These are phyloP conservation scores for Vigna reflexopilosa DNA, from an alignment of 306 rosid species.

Conservation along the genomic window DNA sequence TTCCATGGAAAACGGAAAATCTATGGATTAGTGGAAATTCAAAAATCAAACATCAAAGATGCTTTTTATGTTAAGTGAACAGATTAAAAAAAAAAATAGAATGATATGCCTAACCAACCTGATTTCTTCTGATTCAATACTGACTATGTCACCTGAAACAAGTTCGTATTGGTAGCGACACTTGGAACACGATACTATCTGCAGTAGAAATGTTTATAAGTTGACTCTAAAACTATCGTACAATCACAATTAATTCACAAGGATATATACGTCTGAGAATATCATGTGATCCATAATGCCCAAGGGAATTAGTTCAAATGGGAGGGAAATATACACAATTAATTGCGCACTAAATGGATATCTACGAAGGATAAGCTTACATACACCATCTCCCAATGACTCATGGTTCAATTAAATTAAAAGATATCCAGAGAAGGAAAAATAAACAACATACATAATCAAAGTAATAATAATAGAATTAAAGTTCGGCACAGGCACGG, in stretches of 20 bases:
- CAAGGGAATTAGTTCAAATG: neutral
- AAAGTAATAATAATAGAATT: constrained; percentile 7
- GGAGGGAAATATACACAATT: constrained; percentile 1
- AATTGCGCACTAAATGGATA: constrained; percentile 21
- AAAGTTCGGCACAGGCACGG: neutral
- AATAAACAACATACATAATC: neutral
- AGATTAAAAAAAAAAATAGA: constrained; percentile 34
- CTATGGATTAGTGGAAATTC: constrained; percentile 22
- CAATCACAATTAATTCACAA: neutral
- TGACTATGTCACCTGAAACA: constrained; percentile 81
- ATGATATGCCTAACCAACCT: constrained; percentile 65
- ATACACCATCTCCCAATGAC: constrained; percentile 25
- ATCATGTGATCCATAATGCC: constrained; percentile 1
- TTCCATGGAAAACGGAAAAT: constrained; percentile 12
- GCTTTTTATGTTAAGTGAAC: neutral
- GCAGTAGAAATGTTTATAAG: constrained; percentile 48
- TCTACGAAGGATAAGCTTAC: constrained; percentile 13
- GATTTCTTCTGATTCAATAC: constrained; percentile 92
- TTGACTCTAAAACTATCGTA: constrained; percentile 18
- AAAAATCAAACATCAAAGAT: constrained; percentile 20
- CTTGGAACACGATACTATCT: constrained; percentile 90
- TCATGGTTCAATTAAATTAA: neutral
- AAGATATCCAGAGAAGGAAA: constrained; percentile 24
- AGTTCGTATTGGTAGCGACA: constrained; percentile 94
- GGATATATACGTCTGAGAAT: neutral